Evolutionary conservation across 192 early-diverging fungal species (phyloP).

Genomic region (Haplosporangium gracile): DNA sequence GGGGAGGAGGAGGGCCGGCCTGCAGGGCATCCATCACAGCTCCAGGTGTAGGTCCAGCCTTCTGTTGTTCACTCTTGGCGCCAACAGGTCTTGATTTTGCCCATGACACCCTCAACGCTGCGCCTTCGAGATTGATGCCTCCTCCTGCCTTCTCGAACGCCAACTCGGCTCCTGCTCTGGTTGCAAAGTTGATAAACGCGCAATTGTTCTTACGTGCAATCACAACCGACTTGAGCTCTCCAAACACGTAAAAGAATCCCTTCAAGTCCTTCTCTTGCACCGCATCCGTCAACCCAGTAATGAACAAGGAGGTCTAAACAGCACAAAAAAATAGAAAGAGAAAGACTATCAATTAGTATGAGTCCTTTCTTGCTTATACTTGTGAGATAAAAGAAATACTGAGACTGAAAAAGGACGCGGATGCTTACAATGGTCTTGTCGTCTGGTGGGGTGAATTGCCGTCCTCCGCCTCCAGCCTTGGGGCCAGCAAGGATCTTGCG

Average conservation of each 20-base stretch:
- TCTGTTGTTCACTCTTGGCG: conserved; percentile 65
- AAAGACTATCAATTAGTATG: background rate
- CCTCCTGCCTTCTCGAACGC: conserved; percentile 79
- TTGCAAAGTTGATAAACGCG: conserved; percentile 93
- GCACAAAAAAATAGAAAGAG: background rate
- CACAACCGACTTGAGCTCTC: conserved; percentile 91
- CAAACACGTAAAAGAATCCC: conserved; percentile 84
- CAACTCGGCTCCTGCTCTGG: conserved; percentile 86
- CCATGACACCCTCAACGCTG: conserved; percentile 85
- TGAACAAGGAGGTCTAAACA: conserved; percentile 82
- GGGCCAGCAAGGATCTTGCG: conserved; percentile 78
- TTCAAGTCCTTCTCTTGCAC: conserved; percentile 80
- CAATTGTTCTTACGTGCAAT: conserved; percentile 84
- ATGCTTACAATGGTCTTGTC: conserved; percentile 79
- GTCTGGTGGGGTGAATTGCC: conserved; percentile 73
- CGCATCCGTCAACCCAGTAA: conserved; percentile 82
- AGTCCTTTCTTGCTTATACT: background rate
- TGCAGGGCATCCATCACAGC: conserved; percentile 50
- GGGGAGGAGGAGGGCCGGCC: conserved; percentile 58
- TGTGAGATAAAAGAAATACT: conserved; percentile 7
- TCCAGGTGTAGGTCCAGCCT: conserved; percentile 19
- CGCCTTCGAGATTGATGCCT: conserved; percentile 80
- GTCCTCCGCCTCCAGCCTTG: conserved; percentile 63
- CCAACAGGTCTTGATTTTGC: conserved; percentile 82
- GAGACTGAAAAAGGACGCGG: background rate